Percentiles rank a stretch among this genome's conserved stretches.
Conservation (phyloP, 352 stramenopile genomes). For the Phytophthora crassamura region DNA sequence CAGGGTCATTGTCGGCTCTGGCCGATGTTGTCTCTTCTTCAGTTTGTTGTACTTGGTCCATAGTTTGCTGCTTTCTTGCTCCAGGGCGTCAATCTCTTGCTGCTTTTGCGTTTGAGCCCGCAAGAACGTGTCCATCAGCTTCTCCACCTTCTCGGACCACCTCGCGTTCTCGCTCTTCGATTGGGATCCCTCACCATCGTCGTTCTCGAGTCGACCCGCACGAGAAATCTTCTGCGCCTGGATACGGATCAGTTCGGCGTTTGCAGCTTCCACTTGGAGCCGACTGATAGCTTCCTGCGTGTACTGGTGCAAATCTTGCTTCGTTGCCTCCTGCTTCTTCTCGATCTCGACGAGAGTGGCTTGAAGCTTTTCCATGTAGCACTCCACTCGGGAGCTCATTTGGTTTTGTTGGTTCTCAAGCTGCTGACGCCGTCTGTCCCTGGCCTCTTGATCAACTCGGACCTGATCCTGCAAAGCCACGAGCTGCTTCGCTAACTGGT, state of each 20-base stretch:
- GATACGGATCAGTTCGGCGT: constrained; percentile 31
- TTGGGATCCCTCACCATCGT: constrained; percentile 36
- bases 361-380: constrained; percentile 72
- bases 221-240: constrained; percentile 37
- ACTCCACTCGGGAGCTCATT: constrained; percentile 53
- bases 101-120: constrained; percentile 65
- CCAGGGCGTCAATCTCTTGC: constrained; percentile 61
- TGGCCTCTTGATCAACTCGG: constrained; percentile 52
- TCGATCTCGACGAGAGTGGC: constrained; percentile 67
- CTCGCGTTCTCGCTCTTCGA: constrained; percentile 18
- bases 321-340: constrained; percentile 62
- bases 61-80: constrained; percentile 69
- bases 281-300: constrained; percentile 60
- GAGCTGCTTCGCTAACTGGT: constrained; percentile 63
- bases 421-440: constrained; percentile 49
- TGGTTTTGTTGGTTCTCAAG: constrained; percentile 62
- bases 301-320: constrained; percentile 71
- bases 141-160: constrained; percentile 55
- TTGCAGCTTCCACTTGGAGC: constrained; percentile 47
- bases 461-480: constrained; percentile 65
- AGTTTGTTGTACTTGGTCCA: constrained; percentile 52
- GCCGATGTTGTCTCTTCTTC: constrained; percentile 33
- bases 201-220: constrained; percentile 56
- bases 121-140: constrained; percentile 70
- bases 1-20: constrained; percentile 40